phyloP scores from a whole-genome alignment of 1,284 basidiomycete genomes.

The Apiotrichum mycotoxinovorans region DNA sequence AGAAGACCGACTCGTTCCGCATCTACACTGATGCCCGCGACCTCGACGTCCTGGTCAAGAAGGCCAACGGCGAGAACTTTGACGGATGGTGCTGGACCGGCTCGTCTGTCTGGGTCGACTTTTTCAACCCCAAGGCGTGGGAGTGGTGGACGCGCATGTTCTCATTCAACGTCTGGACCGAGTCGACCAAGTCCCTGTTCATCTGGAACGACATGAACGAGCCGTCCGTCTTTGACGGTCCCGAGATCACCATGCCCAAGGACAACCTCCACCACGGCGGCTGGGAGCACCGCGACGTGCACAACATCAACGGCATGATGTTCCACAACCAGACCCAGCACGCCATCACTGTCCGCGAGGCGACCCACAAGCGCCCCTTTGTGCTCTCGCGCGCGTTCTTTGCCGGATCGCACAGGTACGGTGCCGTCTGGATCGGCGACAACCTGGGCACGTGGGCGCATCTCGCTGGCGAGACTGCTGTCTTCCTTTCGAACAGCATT shows the following conservation, averaged over 20 bases:
- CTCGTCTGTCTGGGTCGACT: slow-evolving; percentile 92
- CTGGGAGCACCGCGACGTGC: slow-evolving; percentile 94
- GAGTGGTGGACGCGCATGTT: slow-evolving; percentile 87
- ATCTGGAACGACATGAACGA: slow-evolving; percentile 99
- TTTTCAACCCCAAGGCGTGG: slow-evolving; percentile 88
- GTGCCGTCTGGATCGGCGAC: slow-evolving; percentile 98
- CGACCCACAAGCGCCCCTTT: slow-evolving; percentile 77
- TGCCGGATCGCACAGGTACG: slow-evolving; percentile 90
- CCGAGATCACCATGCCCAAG: slow-evolving; percentile 95
- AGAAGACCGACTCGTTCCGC: slow-evolving; percentile 74
- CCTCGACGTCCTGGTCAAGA: slow-evolving; percentile 75
- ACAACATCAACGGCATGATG: slow-evolving; percentile 52
- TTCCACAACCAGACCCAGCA: slow-evolving; percentile 78
- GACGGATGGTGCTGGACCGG: slow-evolving; percentile 99
- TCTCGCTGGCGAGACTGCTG: slow-evolving; percentile 87
- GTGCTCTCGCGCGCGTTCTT: slow-evolving; percentile 94
- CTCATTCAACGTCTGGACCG: slow-evolving; percentile 58
- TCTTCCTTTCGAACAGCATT: slow-evolving; percentile 85
- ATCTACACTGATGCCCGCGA: slow-evolving; percentile 83
- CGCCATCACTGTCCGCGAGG: slow-evolving; percentile 72
- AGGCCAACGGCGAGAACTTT: slow-evolving; percentile 75
- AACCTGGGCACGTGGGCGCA: slow-evolving; percentile 96
- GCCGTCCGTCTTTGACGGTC: slow-evolving; percentile 97
- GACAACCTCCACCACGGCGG: slow-evolving; percentile 84
- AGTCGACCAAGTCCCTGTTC: slow-evolving; percentile 68